A percentile compares a stretch with the other conserved stretches of the same genome.
Evolutionary conservation across 495 filamentous ascomycete species (phyloP).

Genomic region (Penicillium malachiteum): DNA sequence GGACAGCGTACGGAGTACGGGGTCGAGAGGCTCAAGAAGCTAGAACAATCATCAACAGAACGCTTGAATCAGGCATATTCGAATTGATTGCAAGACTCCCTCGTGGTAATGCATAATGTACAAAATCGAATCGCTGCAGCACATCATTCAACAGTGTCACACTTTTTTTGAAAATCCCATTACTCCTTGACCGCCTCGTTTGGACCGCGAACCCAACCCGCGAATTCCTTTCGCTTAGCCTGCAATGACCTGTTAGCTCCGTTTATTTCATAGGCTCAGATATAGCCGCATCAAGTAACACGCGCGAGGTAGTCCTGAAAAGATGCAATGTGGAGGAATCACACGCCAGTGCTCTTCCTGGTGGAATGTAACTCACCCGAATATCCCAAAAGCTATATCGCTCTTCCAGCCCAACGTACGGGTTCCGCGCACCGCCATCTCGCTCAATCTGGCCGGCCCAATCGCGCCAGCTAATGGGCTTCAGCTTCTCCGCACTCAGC

Average conservation of each 20-base stretch:
- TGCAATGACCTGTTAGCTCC: conserved; percentile 24
- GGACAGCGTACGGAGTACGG: no score
- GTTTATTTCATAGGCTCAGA: background rate
- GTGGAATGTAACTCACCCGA: conserved; percentile 52
- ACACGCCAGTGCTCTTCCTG: background rate
- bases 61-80: conserved; percentile 8
- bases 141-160: background rate
- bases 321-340: background rate
- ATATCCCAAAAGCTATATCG: conserved; percentile 67
- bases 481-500: conserved; percentile 62
- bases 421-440: conserved; percentile 54
- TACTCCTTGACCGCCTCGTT: conserved; percentile 29
- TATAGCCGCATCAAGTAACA: no score
- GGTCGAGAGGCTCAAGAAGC: background rate
- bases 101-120: conserved; percentile 25
- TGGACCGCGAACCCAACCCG: conserved; percentile 62
- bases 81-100: conserved; percentile 8
- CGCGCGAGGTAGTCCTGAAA: background rate
- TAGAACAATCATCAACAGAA: conserved; percentile 3
- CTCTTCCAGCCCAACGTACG: conserved; percentile 56
- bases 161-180: conserved; percentile 2
- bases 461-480: conserved; percentile 76
- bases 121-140: conserved; percentile 9
- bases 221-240: conserved; percentile 74
- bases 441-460: conserved; percentile 83